These are phyloP conservation scores for Pyrenopolyporus hunteri DNA, from an alignment of 495 filamentous ascomycete genomes.

Conservation along the genomic window DNA sequence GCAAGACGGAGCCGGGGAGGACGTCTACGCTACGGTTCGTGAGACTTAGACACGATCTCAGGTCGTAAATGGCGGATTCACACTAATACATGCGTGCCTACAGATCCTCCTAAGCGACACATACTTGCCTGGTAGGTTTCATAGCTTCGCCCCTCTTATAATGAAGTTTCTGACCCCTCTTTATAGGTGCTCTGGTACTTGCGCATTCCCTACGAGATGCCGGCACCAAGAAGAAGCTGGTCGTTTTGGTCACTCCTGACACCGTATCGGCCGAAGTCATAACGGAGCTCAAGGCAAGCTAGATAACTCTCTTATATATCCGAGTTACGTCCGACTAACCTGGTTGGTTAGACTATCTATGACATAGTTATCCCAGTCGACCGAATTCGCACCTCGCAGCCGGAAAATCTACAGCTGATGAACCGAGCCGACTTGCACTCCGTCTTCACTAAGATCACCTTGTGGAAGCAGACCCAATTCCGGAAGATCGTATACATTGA, in stretches of 20 bases:
- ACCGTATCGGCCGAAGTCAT: conserved; percentile 73
- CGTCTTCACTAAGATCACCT: conserved; percentile 93
- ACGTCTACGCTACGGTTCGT: conserved; percentile 64
- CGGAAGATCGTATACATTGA: conserved; percentile 91
- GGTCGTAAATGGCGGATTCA: conserved; percentile 17
- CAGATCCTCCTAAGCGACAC: conserved; percentile 88
- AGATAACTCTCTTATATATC: conserved; percentile 4
- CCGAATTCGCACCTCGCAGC: conserved; percentile 73
- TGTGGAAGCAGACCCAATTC: conserved; percentile 93
- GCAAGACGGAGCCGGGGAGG: conserved; percentile 48
- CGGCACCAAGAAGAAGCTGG: conserved; percentile 84
- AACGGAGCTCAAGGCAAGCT: conserved; percentile 70
- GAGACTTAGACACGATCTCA: conserved; percentile 3
- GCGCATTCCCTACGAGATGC: conserved; percentile 94
- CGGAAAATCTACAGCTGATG: conserved; percentile 89
- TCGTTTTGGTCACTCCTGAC: conserved; percentile 80
- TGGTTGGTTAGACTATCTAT: conserved; percentile 68
- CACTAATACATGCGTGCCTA: conserved; percentile 38
- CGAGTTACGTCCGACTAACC: conserved; percentile 6
- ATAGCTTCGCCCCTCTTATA: conserved; percentile 23
- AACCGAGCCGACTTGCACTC: conserved; percentile 85
- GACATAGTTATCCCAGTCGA: conserved; percentile 88
- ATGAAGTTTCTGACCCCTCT: conserved; percentile 37
- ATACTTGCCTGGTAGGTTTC: conserved; percentile 81
- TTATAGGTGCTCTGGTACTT: conserved; percentile 84